A percentile compares a stretch with the other conserved stretches of the same genome.
These are phyloP conservation scores for Debaryomycetaceae sp. DNA, from an alignment of 1,139 yeast species.

Conservation along the genomic window DNA sequence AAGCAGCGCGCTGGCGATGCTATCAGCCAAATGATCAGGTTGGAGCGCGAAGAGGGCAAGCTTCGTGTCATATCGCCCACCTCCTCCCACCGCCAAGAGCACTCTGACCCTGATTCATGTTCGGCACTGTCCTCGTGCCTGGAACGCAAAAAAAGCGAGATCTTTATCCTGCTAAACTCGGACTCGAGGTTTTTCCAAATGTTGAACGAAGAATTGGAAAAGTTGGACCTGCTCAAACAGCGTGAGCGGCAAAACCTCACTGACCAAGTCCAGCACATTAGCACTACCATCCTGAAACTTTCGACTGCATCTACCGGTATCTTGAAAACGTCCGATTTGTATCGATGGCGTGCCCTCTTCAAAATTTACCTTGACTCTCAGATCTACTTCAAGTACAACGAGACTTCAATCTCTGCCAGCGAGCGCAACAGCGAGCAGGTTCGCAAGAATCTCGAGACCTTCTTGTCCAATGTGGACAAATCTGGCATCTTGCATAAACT, in stretches of 20 bases:
- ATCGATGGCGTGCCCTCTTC: slow-evolving; percentile 64
- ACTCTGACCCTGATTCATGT: slow-evolving; percentile 1
- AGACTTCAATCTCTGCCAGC: slow-evolving; percentile 27
- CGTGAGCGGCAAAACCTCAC: slow-evolving; percentile 36
- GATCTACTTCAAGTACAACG: slow-evolving; percentile 50
- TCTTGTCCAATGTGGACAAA: slow-evolving; percentile 32
- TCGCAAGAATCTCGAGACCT: slow-evolving; percentile 30
- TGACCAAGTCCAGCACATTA: slow-evolving; percentile 31
- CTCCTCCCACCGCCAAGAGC: slow-evolving; percentile 5
- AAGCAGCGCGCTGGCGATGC: slow-evolving; percentile 2
- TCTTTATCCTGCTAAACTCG: slow-evolving; percentile 28
- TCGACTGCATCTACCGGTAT: slow-evolving; percentile 22
- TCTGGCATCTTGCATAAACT: slow-evolving; percentile 32
- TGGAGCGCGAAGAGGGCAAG: slow-evolving; percentile 10
- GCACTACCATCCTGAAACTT: slow-evolving; percentile 25
- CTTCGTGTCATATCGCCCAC: slow-evolving; percentile 12
- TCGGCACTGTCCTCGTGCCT: slow-evolving; percentile 1
- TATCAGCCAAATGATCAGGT: slow-evolving; percentile 10
- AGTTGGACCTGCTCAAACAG: slow-evolving; percentile 33
- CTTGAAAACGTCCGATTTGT: slow-evolving; percentile 41
- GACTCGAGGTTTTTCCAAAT: slow-evolving; percentile 46
- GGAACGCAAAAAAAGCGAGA: slow-evolving; percentile 14
- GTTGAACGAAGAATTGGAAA: slow-evolving; percentile 45
- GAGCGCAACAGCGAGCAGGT: slow-evolving; percentile 27
- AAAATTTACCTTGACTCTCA: slow-evolving; percentile 55